These are phyloP conservation scores for Debaryomyces psychrophilus DNA, from an alignment of 1,139 yeast species.

Conservation along the genomic window DNA sequence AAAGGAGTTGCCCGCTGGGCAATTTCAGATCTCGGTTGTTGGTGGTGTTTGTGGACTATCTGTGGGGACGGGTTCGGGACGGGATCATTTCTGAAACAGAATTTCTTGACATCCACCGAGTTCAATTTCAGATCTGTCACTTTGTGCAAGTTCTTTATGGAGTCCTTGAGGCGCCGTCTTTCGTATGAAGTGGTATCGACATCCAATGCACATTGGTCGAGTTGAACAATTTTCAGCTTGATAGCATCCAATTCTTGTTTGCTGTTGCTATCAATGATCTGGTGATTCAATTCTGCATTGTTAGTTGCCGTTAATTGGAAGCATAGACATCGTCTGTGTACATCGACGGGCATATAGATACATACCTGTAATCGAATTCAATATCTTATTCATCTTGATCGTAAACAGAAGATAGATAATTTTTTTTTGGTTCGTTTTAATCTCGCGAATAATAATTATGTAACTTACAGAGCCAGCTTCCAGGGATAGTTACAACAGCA, in stretches of 20 bases:
- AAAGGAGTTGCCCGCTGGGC: conserved; percentile 9
- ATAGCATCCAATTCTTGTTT: conserved; percentile 7
- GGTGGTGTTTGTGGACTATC: conserved; percentile 1
- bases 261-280: conserved; percentile 7
- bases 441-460: neutral
- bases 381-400: neutral
- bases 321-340: neutral
- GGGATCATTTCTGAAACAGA: conserved; percentile 34
- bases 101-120: conserved; percentile 21
- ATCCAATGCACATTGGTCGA: conserved; percentile 8
- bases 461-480: neutral
- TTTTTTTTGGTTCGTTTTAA: neutral
- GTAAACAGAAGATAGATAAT: neutral
- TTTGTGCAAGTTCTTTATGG: conserved; percentile 22
- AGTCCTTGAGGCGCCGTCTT: conserved; percentile 19
- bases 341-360: neutral
- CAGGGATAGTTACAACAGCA: neutral
- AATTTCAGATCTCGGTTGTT: conserved; percentile 9
- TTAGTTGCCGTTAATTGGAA: neutral
- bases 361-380: neutral
- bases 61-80: conserved; percentile 15
- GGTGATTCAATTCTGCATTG: neutral
- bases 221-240: conserved; percentile 5
- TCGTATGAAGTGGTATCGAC: conserved; percentile 18
- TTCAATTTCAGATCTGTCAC: conserved; percentile 23